phyloP scores from a whole-genome alignment of 2,329 filamentous ascomycete genomes.

The Lachnellula suecica region DNA sequence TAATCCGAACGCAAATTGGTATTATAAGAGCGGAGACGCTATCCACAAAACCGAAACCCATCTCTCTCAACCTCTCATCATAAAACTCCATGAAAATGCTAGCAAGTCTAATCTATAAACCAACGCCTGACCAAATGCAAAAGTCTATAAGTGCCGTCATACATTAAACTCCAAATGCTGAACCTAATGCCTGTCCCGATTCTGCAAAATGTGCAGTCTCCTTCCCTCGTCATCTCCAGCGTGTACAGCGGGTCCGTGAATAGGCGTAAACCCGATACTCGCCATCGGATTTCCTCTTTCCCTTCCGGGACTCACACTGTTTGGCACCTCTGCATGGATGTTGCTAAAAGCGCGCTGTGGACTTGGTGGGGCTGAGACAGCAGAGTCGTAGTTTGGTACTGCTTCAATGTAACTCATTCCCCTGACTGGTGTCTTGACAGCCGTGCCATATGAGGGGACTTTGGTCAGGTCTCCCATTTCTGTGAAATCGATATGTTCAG shows the following conservation, averaged over 20 bases:
- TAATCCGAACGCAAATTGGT: background rate
- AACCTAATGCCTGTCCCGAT: conserved; percentile 18
- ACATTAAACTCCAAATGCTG: background rate
- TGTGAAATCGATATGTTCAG: conserved; percentile 54
- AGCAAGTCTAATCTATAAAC: background rate
- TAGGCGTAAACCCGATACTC: conserved; percentile 29
- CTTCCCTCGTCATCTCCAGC: conserved; percentile 27
- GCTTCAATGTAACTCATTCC: conserved; percentile 47
- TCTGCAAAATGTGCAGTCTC: conserved; percentile 27
- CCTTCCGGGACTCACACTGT: background rate
- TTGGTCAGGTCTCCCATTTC: conserved; percentile 67
- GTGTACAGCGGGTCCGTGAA: conserved; percentile 18
- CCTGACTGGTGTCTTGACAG: conserved; percentile 63
- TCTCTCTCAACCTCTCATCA: background rate
- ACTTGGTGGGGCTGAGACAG: conserved; percentile 49
- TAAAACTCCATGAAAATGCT: background rate
- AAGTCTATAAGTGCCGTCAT: background rate
- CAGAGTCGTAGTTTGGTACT: conserved; percentile 68
- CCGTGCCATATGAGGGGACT: conserved; percentile 76
- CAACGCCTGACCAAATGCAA: background rate
- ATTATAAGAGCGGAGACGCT: conserved; percentile 1
- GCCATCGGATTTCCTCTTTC: conserved; percentile 17
- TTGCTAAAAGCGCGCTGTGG: conserved; percentile 22
- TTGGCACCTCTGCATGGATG: conserved; percentile 1
- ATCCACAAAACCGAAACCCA: background rate